Conservation (phyloP, 805 yeast species). For the Saccharomycopsis fodiens region DNA sequence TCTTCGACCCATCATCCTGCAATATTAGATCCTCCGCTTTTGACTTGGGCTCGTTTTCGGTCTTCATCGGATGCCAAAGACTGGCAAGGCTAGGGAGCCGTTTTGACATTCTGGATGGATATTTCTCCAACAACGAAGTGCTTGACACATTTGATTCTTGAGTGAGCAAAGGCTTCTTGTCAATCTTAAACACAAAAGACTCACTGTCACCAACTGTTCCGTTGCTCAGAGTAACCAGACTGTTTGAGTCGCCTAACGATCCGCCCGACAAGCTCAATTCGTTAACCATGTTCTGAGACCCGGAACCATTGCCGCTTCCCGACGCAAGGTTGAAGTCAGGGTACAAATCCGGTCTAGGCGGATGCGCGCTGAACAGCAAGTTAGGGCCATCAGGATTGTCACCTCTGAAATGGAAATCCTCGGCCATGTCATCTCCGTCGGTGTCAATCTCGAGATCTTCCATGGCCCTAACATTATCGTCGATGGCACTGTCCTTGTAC, state of each 20-base stretch:
- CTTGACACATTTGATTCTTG: conserved; percentile 1
- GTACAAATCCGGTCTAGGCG: no score
- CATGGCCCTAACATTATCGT: background rate
- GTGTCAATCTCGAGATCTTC: background rate
- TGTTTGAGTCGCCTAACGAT: background rate
- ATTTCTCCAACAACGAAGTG: background rate
- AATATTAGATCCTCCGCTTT: background rate
- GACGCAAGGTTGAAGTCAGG: background rate
- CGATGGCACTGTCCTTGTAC: conserved; percentile 2
- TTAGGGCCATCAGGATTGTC: conserved; percentile 15
- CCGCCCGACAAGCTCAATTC: background rate
- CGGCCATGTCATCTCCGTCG: conserved; percentile 15
- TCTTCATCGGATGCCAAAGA: conserved; percentile 12
- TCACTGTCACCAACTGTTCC: background rate
- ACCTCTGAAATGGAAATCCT: conserved; percentile 14
- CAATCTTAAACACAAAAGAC: background rate
- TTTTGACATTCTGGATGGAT: conserved; percentile 5
- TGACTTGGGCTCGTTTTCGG: background rate
- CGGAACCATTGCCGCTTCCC: background rate
- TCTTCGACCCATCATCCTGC: conserved; percentile 8
- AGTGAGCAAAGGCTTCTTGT: conserved; percentile 6
- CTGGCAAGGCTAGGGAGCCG: conserved; percentile 8
- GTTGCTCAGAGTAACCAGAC: conserved; percentile 1
- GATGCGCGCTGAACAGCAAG: background rate
- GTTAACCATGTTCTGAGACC: no score